Conservation (phyloP, 1,284 basidiomycete species). For the Ganoderma lingzhi region DNA sequence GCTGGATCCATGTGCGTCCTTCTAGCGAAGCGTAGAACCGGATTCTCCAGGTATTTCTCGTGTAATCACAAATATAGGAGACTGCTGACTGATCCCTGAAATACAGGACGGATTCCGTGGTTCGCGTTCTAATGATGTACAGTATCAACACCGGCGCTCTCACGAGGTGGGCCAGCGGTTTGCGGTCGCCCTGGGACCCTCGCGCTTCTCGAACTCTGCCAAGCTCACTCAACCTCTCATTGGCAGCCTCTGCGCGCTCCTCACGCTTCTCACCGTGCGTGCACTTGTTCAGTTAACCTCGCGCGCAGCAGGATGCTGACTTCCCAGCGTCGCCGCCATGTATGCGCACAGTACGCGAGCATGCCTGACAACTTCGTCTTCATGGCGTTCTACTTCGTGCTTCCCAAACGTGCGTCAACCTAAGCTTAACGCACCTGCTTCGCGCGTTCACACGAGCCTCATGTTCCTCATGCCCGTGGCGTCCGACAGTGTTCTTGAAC, state of each 20-base stretch:
- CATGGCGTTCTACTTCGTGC: conserved; percentile 36
- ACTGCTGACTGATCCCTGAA: not conserved
- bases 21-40: conserved; percentile 21
- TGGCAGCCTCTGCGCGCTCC: conserved; percentile 19
- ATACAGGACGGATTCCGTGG: conserved; percentile 20
- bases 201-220: not conserved
- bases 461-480: conserved; percentile 11
- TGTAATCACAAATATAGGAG: too few relatives aligned
- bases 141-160: conserved; percentile 29
- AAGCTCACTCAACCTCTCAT: not conserved
- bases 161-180: conserved; percentile 20
- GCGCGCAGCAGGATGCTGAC: not conserved
- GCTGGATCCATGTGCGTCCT: conserved; percentile 22
- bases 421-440: not conserved
- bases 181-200: not conserved
- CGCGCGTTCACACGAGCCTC: conserved; percentile 8
- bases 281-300: not conserved
- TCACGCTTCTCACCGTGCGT: conserved; percentile 22
- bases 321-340: not conserved
- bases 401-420: conserved; percentile 32
- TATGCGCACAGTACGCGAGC: conserved; percentile 28
- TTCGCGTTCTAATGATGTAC: conserved; percentile 27
- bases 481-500: conserved; percentile 27
- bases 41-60: conserved; percentile 17
- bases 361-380: conserved; percentile 38